Percentiles rank a stretch among this genome's conserved stretches.
Evolutionary conservation across 208 protist species (phyloP).

Genomic region (Wallacemonas sp.): DNA sequence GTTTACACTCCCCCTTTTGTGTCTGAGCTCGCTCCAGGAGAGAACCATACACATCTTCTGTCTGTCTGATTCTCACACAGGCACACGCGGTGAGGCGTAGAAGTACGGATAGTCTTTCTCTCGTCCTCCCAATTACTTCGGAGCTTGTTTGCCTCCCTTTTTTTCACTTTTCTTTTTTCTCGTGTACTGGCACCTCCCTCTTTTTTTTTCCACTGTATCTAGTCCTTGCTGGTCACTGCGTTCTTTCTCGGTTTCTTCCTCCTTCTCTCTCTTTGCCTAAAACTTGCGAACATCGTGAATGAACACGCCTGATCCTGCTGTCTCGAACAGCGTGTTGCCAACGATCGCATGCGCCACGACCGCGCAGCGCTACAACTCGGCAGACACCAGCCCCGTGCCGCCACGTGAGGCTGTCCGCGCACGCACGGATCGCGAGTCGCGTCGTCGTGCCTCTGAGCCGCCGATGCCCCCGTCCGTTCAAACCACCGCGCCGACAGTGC

Average conservation of each 20-base stretch:
- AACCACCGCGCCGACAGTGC: background rate
- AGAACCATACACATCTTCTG: background rate
- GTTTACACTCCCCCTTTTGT: too few species aligned
- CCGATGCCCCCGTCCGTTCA: background rate
- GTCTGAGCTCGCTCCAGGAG: too few species aligned
- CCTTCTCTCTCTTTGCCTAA: background rate
- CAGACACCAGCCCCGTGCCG: background rate
- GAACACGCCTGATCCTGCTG: background rate
- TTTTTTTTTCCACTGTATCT: too few species aligned
- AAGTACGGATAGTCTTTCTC: too few species aligned
- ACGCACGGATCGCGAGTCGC: background rate
- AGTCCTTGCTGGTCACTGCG: too few species aligned
- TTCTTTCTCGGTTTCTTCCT: background rate
- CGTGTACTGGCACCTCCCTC: background rate
- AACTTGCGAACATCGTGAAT: too few species aligned
- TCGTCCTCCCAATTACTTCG: too few species aligned
- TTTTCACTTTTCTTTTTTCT: conserved; percentile 22
- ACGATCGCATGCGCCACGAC: background rate
- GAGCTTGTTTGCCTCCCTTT: too few species aligned
- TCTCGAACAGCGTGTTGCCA: background rate
- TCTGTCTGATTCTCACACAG: conserved; percentile 5
- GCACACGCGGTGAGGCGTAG: too few species aligned
- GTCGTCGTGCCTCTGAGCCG: conserved; percentile 1
- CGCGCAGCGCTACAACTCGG: conserved; percentile 7
- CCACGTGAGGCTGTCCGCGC: background rate